Percentiles rank a stretch among this genome's conserved stretches.
Conservation (phyloP, 2,329 filamentous ascomycete species). For the Graphilbum sp. region DNA sequence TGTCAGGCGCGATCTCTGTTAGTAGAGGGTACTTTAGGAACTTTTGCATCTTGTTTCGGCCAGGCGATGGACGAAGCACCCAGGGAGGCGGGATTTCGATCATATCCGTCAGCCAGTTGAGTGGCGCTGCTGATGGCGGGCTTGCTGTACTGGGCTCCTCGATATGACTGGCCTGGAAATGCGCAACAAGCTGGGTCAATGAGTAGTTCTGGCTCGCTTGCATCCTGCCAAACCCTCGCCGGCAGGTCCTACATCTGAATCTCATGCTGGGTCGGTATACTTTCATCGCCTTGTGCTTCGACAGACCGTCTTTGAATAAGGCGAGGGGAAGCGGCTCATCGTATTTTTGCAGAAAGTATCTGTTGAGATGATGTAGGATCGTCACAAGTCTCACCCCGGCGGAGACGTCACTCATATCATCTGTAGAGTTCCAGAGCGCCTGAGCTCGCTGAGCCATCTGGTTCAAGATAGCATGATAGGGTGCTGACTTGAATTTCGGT, state of each 20-base stretch:
- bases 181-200: too few species aligned
- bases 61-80: too few species aligned
- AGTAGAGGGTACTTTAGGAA: constrained; percentile 19
- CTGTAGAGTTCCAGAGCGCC: constrained; percentile 46
- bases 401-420: constrained; percentile 42
- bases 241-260: too few species aligned
- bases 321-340: constrained; percentile 36
- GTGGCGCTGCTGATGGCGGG: constrained; percentile 8
- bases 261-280: too few species aligned
- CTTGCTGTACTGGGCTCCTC: too few species aligned
- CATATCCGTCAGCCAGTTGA: constrained; percentile 32
- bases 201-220: too few species aligned
- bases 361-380: constrained; percentile 45
- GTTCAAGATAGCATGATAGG: constrained; percentile 18
- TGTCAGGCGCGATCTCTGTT: constrained; percentile 14
- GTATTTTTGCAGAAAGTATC: constrained; percentile 40
- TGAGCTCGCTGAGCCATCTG: constrained; percentile 37
- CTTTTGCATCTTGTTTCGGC: too few species aligned
- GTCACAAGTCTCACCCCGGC: constrained; percentile 46
- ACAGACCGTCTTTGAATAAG: constrained; percentile 42
- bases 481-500: not conserved
- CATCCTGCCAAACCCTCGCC: too few species aligned
- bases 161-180: too few species aligned
- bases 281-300: constrained; percentile 40
- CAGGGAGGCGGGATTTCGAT: constrained; percentile 24